Percentiles rank a stretch among this genome's conserved stretches.
Conservation (phyloP, 2,329 filamentous ascomycete genomes). For the Alternaria triticina region DNA sequence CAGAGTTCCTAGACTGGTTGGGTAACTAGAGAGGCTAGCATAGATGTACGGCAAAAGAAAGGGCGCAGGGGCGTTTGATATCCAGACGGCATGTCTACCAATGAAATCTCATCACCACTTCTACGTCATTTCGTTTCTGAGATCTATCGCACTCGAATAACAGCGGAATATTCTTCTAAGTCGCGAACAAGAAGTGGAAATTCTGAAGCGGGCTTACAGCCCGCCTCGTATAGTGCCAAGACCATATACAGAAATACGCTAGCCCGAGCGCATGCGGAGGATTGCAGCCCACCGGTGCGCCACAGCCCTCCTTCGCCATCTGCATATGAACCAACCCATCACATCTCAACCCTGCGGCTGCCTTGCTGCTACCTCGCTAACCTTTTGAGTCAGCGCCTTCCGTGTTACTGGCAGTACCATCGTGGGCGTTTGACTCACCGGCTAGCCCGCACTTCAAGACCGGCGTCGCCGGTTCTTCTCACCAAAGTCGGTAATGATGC, state of each 20-base stretch:
- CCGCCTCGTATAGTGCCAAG: background rate
- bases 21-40: constrained; percentile 29
- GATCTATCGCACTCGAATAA: background rate
- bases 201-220: background rate
- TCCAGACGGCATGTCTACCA: background rate
- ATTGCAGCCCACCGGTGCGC: background rate
- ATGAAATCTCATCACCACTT: background rate
- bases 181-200: background rate
- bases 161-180: too few relatives aligned
- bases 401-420: background rate
- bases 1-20: constrained; percentile 73
- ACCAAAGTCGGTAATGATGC: background rate
- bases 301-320: background rate
- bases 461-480: background rate
- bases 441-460: background rate
- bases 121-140: background rate
- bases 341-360: background rate
- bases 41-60: background rate
- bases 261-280: background rate
- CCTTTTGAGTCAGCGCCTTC: background rate
- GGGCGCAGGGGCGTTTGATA: constrained; percentile 3
- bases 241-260: background rate
- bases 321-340: background rate
- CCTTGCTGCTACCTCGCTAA: background rate
- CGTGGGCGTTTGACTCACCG: background rate